Base-by-base conservation (phyloP, 2,329 filamentous ascomycete genomes). In the Ophidiomyces ophidiicola region DNA sequence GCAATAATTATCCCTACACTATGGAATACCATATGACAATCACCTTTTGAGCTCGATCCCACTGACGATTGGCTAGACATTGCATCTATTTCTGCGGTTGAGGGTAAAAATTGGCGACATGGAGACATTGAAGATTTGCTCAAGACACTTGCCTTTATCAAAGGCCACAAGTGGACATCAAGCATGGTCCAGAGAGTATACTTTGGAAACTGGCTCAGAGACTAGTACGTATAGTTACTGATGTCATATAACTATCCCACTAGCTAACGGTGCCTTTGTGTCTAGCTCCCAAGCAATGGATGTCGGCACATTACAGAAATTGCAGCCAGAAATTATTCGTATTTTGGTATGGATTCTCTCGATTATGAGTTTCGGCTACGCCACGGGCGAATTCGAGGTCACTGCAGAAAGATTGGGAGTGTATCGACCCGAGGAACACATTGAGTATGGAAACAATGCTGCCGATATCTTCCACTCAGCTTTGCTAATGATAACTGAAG, bases 121-220 rank as follows among this genome's bases (percentile, higher is more conserved):
- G 67, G 67, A 28, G 81, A 86, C 56, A 85, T 86, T 46, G 80
- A 86, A 64, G 83, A 88, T 59, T 77, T 83, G 63, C 74, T 90
- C 51, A 80, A 82, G 59, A 82, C 76, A 4, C 63, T 88, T 48
- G 74, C 79, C 20, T 87, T 84, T 52, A 70, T 88, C 42, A 72
- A 80, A 46, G 82, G 82, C 42, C 83, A 86, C 56, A 88, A 88
- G 65, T 90, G 83, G 83, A 82, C 80, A 1, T 76, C 76, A 10
- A 78, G 82, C 68, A 74, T 82, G 62, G 71, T 88, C 38, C 80
- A 81, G 61, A 71, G 82, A 40, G 78, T 79, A 20, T 88, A 86
- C 62, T 88, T 88, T 64, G 82, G 83, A 28, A 90, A 90, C 60
- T 90, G 83, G 82, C 66, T 88, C 28, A 73, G 83, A 44, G 83